Evolutionary conservation across 1,284 basidiomycete species (phyloP), one percentile per base, ranked within the genome.

Genomic region (Apiotrichum akiyoshidainum): DNA sequence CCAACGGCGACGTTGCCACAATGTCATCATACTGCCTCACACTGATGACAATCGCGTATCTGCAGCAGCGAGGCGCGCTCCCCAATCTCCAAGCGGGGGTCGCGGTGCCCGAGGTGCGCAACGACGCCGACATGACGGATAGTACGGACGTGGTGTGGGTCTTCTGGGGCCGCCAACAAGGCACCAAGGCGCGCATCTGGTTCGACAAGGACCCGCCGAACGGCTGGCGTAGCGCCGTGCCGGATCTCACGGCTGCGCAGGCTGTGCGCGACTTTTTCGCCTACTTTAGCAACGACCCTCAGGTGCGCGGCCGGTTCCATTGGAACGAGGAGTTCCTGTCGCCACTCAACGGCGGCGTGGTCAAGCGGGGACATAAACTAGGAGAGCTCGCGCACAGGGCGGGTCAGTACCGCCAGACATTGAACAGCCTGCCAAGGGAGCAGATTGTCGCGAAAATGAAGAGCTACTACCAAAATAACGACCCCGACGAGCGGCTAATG

Each of bases 21-120:
- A 70, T 79, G 68, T 78, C 77, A 0, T 76, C 74, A 5, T 79
- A 78, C 63, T 74, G 75, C 55, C 63, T 78, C 26, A 75, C 73
- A 2, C 66, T 79, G 12, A 75, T 79, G 73, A 71, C 69, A 10
- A 78, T 79, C 42, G 72, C 68, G 3, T 79, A 78, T 54, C 66
- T 79, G 13, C 77, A 77, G 53, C 52, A 58, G 21, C 60, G 65
- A 14, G 71, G 71, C 10, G 61, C 59, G 16, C 59, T 79, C 7
- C 76, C 77, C 2, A 78, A 76, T 53, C 70, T 78, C 4, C 77
- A 78, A 54, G 62, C 60, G 5, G 53, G 60, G 13, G 64, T 72
- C 22, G 11, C 55, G 39, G 8, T 46, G 54, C 26, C 62, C 55
- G 1, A 14, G 34, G 22, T 13, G 52, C 48, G 26, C 17, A 2